Evolutionary conservation across 2,329 filamentous ascomycete species (phyloP), one percentile per base, ranked within the genome.

Genomic region (Camillea tinctor): DNA sequence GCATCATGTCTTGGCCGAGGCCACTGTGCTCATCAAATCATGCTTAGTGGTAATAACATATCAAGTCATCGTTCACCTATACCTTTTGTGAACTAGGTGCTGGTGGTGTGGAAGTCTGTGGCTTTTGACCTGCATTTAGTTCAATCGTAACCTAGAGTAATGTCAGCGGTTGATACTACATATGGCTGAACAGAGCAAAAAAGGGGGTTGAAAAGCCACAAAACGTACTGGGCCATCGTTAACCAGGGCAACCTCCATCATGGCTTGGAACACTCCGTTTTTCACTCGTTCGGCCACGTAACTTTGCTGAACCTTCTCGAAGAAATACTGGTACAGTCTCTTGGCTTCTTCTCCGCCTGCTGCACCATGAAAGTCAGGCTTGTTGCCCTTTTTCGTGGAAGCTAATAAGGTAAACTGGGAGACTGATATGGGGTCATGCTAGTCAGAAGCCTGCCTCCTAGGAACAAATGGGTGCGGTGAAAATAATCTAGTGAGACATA

Each of bases 341-440:
- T 87, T 91, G 22, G 94, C 95, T 59, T 93, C 87, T 11, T 91
- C 86, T 3, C 89, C 88, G 53, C 86, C 86, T 62, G 94, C 88
- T 5, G 95, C 93, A 13, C 90, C 91, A 74, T 97, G 94, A 70
- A 99, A 99, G 74, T 96, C 91, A 36, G 95, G 96, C 75, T 96
- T 98, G 72, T 88, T 93, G 64, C 94, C 94, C 76, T 98, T 98
- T 73, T 93, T 96, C n/a, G 93, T 93, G 52, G 89, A 90, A 52
- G 93, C 96, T 54, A 96, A 84, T 9, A 99, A 84, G 2, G 95
- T 99, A 73, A 99, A 99, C 77, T 99, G 95, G 15, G 95, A 98
- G 52, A 99, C 94, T 96, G 72, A 40, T 17, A 52, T 23, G 24
- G 36, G 20, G 30, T 58, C n/a, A n/a, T n/a, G n/a, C n/a, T n/a